Evolutionary conservation across 371 early-diverging fungal species (phyloP), one percentile per base, ranked within the genome.

Genomic region (Mortierella sp.): DNA sequence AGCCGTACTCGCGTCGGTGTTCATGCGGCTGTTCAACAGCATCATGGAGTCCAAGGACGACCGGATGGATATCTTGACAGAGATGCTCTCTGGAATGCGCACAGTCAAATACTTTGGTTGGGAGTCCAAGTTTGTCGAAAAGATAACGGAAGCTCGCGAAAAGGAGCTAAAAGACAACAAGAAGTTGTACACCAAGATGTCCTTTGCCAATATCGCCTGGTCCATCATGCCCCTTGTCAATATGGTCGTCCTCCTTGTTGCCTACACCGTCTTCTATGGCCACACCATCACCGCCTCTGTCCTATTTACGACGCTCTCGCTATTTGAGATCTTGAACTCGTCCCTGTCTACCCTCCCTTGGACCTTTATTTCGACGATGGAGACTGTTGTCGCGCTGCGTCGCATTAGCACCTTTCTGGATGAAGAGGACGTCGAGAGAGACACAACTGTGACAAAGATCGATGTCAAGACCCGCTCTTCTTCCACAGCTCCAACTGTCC

Each of bases 81-180:
- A 95, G 79, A 89, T 95, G 80, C 83, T 95, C 65, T 82, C 88
- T 51, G 96, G 94, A 18, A 95, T 96, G 60, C 93, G 95, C 54
- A 93, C 95, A 10, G 92, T 96, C 75, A 96, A 96, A 80, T 92
- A 96, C 79, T 96, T 95, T 90, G 96, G 94, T 24, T 96, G 96
- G 96, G 95, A 96, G 87, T 82, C 90, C 71, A 90, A 93, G 74
- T 95, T 96, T 75, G 88, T 89, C 49, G 88, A 89, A 58, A 90
- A 91, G 63, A 83, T 92, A 29, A 81, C 89, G 5, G 87, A 81
- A 10, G 90, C 92, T 12, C 89, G 93, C 72, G 89, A 90, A 43
- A 76, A 74, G 32, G 93, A 93, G 73, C 78, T 93, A 29, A 88
- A 88, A 65, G 88, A 88, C 0, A 89, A 92, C 58, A 89, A 88